These are phyloP conservation scores for Fusarium bulbicola DNA, from an alignment of 2,329 filamentous ascomycete species.

Conservation along the genomic window DNA sequence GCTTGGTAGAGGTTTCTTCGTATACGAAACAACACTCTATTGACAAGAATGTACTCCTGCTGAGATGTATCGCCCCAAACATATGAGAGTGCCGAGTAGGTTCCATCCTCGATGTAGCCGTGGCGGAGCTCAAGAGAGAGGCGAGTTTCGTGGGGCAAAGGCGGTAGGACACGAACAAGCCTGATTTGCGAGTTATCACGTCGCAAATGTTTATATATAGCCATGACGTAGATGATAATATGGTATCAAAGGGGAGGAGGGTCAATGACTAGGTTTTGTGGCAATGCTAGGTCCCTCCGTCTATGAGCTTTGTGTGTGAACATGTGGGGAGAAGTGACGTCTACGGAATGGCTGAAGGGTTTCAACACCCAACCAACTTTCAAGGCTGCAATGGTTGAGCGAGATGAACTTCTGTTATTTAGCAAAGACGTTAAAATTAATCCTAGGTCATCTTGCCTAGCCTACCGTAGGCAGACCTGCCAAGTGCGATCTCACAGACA, in stretches of 20 bases:
- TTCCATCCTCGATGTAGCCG: background rate
- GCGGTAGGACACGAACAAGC: background rate
- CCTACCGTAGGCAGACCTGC: background rate
- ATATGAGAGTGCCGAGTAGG: background rate
- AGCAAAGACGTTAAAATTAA: too few relatives aligned
- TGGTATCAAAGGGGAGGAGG: background rate
- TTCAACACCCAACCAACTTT: background rate
- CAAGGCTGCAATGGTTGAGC: background rate
- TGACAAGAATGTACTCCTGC: background rate
- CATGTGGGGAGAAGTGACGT: background rate
- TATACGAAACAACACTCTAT: background rate
- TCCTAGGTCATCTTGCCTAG: too few relatives aligned
- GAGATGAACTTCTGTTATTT: too few relatives aligned
- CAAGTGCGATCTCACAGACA: background rate
- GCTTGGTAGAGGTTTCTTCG: background rate
- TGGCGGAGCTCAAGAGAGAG: background rate
- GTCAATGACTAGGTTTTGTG: too few relatives aligned
- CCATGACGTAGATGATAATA: background rate
- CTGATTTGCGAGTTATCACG: background rate
- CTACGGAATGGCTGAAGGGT: background rate
- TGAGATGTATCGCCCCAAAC: background rate
- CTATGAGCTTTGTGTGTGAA: background rate
- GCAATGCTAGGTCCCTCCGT: too few relatives aligned
- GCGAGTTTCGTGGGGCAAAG: fast-evolving
- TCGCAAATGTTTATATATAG: background rate